A percentile compares a stretch with the other conserved stretches of the same genome.
These are phyloP conservation scores for Isoetes engelmannii DNA, from an alignment of 83 land plant genomes.

Conservation along the genomic window DNA sequence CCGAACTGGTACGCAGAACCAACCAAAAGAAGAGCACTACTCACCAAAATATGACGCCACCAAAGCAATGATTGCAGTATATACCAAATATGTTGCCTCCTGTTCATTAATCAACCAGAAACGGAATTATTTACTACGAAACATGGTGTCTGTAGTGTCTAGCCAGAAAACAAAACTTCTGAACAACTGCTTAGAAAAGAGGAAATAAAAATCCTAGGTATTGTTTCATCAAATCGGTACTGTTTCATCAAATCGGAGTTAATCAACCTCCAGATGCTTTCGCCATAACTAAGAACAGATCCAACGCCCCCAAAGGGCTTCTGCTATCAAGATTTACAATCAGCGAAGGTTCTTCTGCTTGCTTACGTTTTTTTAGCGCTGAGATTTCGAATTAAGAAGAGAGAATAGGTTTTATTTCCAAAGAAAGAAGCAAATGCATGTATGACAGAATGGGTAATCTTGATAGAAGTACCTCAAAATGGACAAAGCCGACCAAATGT, in stretches of 20 bases:
- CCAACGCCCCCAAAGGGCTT: no score
- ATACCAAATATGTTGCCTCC: constrained; percentile 14
- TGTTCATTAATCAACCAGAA: not conserved
- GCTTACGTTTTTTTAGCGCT: no score
- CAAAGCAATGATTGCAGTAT: not conserved
- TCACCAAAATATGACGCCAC: constrained; percentile 10
- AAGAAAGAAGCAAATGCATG: no score
- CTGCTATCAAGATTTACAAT: no score
- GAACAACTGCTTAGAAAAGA: not conserved
- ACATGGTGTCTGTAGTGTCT: not conserved
- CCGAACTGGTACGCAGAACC: no score
- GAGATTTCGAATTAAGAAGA: no score
- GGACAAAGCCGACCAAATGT: no score
- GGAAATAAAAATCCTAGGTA: not conserved
- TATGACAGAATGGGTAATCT: no score
- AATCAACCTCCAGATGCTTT: not conserved
- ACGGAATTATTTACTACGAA: not conserved
- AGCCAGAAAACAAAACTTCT: not conserved
- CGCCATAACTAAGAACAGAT: no score
- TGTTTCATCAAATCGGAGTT: not conserved
- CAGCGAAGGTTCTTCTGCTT: no score
- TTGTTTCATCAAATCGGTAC: not conserved
- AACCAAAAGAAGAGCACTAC: not conserved
- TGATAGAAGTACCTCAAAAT: no score
- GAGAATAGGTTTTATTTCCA: no score